Conservation (phyloP, 768 basidiomycete genomes). For the Mycena filopes region DNA sequence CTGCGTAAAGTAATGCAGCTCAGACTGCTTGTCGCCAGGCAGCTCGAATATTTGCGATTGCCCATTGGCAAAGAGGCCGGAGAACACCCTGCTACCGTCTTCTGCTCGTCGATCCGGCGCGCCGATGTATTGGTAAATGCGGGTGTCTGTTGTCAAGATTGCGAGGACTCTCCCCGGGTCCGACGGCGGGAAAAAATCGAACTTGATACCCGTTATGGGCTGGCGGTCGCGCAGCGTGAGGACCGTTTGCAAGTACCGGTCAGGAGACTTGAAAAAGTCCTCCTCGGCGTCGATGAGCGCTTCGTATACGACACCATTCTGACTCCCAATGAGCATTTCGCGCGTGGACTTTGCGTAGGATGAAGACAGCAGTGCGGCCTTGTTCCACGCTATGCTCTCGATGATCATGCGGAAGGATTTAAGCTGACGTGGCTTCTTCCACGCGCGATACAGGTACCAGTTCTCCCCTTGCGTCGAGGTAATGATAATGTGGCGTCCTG, state of each 20-base stretch:
- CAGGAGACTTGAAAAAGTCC: conserved; percentile 91
- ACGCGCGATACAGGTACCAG: conserved; percentile 86
- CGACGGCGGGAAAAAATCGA: conserved; percentile 76
- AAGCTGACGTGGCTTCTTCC: conserved; percentile 85
- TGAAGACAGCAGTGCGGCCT: conserved; percentile 68
- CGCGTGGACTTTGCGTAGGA: conserved; percentile 79
- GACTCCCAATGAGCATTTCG: conserved; percentile 87
- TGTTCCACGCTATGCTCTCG: conserved; percentile 94
- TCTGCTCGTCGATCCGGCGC: conserved; percentile 72
- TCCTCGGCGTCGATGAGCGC: conserved; percentile 91
- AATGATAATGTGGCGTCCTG: conserved; percentile 89
- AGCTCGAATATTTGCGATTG: conserved; percentile 87
- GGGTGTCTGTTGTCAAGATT: conserved; percentile 84
- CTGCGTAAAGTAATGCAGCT: conserved; percentile 82
- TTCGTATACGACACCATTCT: conserved; percentile 89
- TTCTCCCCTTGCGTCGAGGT: conserved; percentile 92
- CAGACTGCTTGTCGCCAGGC: conserved; percentile 82
- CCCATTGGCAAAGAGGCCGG: conserved; percentile 66
- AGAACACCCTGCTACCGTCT: conserved; percentile 80
- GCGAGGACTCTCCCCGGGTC: conserved; percentile 75
- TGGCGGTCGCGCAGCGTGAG: conserved; percentile 84
- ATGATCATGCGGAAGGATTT: conserved; percentile 88
- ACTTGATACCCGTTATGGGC: conserved; percentile 86
- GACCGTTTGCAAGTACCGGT: conserved; percentile 78
- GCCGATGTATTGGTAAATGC: conserved; percentile 93